These are phyloP conservation scores for Neurospora crassa DNA, from an alignment of 2,329 filamentous ascomycete genomes.

Conservation along the genomic window DNA sequence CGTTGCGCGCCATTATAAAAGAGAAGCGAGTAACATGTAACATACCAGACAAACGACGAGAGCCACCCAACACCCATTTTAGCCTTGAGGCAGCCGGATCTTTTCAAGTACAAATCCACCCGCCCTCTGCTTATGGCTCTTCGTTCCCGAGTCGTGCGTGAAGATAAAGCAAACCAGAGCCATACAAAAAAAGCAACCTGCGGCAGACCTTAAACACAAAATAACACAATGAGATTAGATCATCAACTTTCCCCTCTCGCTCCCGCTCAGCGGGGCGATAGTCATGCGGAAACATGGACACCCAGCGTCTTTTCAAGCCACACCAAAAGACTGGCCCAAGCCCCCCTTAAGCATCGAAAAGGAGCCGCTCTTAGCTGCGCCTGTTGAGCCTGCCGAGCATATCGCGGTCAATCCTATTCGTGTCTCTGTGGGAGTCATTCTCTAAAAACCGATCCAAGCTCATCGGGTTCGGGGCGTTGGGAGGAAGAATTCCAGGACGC, in stretches of 20 bases:
- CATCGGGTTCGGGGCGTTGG: conserved; percentile 38
- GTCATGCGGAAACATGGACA: neutral
- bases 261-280: neutral
- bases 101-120: neutral
- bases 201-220: neutral
- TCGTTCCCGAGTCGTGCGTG: neutral
- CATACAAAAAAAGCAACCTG: neutral
- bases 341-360: neutral
- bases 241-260: neutral
- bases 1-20: neutral
- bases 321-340: neutral
- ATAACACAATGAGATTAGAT: neutral
- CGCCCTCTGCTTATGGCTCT: neutral
- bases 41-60: neutral
- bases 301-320: neutral
- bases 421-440: conserved; percentile 15
- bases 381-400: conserved; percentile 46
- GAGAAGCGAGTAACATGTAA: neutral
- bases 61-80: neutral
- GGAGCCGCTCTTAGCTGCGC: conserved; percentile 11
- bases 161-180: neutral
- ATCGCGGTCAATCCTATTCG: conserved; percentile 38
- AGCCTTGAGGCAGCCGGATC: neutral
- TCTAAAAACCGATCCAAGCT: conserved; percentile 43
- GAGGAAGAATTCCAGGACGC: conserved; percentile 14